phyloP scores from a whole-genome alignment of 768 basidiomycete species.

The Suillus subaureus region DNA sequence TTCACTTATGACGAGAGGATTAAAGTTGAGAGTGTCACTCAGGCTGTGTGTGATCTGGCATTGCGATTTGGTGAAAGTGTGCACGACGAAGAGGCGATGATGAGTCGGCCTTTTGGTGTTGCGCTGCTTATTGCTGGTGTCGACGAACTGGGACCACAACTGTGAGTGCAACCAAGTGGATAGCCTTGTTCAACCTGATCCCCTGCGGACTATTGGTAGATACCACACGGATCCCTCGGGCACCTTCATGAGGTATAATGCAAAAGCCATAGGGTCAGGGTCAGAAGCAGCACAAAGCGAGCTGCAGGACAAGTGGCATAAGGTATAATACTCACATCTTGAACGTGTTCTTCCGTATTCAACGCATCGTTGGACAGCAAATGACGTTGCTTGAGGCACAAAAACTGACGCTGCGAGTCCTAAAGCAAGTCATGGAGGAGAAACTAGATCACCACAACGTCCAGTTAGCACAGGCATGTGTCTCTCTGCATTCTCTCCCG shows the following conservation, averaged over 20 bases:
- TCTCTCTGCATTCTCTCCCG: background rate
- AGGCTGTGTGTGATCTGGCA: slow-evolving; percentile 97
- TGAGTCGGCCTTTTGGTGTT: slow-evolving; percentile 99
- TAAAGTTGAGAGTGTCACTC: slow-evolving; percentile 96
- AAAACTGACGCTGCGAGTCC: slow-evolving; percentile 78
- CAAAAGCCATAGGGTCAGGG: slow-evolving; percentile 98
- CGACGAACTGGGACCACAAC: slow-evolving; percentile 93
- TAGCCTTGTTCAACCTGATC: slow-evolving; percentile 10
- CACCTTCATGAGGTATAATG: slow-evolving; percentile 94
- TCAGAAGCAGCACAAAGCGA: slow-evolving; percentile 97
- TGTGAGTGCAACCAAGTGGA: slow-evolving; percentile 56
- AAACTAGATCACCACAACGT: slow-evolving; percentile 99
- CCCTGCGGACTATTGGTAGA: slow-evolving; percentile 42
- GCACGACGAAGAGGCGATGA: slow-evolving; percentile 98
- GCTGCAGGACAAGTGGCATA: slow-evolving; percentile 96
- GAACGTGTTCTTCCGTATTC: slow-evolving; percentile 10
- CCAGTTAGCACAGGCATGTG: slow-evolving; percentile 86
- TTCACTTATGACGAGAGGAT: slow-evolving; percentile 98
- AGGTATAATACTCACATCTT: slow-evolving; percentile 48
- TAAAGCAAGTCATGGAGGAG: slow-evolving; percentile 99
- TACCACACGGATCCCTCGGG: slow-evolving; percentile 99
- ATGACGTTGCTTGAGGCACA: slow-evolving; percentile 92
- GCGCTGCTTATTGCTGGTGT: slow-evolving; percentile 96
- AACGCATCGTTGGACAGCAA: slow-evolving; percentile 54
- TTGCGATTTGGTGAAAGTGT: slow-evolving; percentile 98